Evolutionary conservation across 2,329 filamentous ascomycete genomes (phyloP), one percentile per base, ranked within the genome.

Genomic region (Paracorniculantispora psalliotae): DNA sequence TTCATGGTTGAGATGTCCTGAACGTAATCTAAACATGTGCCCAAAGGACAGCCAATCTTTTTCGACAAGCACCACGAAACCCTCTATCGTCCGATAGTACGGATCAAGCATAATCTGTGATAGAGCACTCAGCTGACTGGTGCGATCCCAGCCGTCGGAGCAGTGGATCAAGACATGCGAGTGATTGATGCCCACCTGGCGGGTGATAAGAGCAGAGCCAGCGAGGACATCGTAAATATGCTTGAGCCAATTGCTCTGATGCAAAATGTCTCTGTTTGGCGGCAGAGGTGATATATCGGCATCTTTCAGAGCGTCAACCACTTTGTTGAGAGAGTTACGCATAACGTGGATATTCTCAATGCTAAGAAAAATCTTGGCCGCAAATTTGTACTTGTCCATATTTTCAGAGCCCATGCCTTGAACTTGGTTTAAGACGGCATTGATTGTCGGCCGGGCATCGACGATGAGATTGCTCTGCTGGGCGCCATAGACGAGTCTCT

Each of bases 291-390:
- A 90, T 28, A 97, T 82, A 71, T 99, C 94, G 2, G 92, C 91
- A 66, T 97, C 93, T 69, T 96, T 97, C 68, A 99, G 78, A 3
- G 91, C 89, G 63, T 96, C 92, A 56, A 97, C 81, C 21, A 99
- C 89, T 65, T 88, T 93, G 66, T 89, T 87, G 35, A 99, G 79
- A 1, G 93, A 97, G 62, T 89, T 89, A 59, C 94, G 84, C 94
- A 99, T 99, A 62, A 97, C 92, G 69, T 99, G 94, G 61, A 99
- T 97, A 71, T 99, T 99, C 72, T 96, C 93, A 68, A 99, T 99
- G 63, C 91, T 94, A 59, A 99, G 82, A 69, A 96, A 99, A 30
- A 89, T 88, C 73, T 97, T 96, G 61, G 88, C 88, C 17, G 92
- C 91, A 67, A 92, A 93, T 62, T 89, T 91, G 76, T 99, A 99